phyloP scores from a whole-genome alignment of 306 rosid genomes.

The Lathyrus sativus region DNA sequence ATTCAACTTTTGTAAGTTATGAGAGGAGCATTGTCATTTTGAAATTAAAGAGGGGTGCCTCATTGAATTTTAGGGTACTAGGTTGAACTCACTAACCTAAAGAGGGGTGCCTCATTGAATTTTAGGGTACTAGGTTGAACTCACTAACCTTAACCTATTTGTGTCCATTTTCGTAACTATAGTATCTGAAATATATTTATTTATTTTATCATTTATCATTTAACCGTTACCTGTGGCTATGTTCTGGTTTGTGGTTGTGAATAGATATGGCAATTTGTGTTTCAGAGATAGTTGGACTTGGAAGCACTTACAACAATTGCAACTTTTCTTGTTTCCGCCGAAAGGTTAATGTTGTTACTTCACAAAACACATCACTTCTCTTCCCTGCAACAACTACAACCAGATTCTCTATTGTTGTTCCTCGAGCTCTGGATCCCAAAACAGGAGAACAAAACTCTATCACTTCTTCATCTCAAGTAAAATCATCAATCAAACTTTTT shows the following conservation, averaged over 20 bases:
- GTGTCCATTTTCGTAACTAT: background rate
- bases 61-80: too few relatives aligned
- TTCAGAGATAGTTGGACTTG: slow-evolving; percentile 20
- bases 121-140: too few relatives aligned
- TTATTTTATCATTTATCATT: background rate
- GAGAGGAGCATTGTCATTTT: too few relatives aligned
- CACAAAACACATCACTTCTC: slow-evolving; percentile 35
- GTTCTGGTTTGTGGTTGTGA: slow-evolving; percentile 30
- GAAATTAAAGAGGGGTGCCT: too few relatives aligned
- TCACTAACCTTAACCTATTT: background rate
- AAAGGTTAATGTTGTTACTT: slow-evolving; percentile 10
- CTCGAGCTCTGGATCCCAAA: slow-evolving; percentile 55
- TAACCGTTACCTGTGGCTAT: background rate
- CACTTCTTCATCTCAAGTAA: slow-evolving; percentile 45
- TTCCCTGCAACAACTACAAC: slow-evolving; percentile 14
- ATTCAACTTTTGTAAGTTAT: too few relatives aligned
- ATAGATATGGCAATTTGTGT: slow-evolving; percentile 39
- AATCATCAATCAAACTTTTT: background rate
- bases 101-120: too few relatives aligned
- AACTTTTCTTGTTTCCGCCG: background rate
- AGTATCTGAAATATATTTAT: too few relatives aligned
- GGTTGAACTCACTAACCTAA: too few relatives aligned
- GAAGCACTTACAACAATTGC: slow-evolving; percentile 10
- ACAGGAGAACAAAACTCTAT: slow-evolving; percentile 36
- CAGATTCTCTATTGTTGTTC: slow-evolving; percentile 15